Evolutionary conservation across 345 rosid species (phyloP).

Genomic region (Boechera stricta): DNA sequence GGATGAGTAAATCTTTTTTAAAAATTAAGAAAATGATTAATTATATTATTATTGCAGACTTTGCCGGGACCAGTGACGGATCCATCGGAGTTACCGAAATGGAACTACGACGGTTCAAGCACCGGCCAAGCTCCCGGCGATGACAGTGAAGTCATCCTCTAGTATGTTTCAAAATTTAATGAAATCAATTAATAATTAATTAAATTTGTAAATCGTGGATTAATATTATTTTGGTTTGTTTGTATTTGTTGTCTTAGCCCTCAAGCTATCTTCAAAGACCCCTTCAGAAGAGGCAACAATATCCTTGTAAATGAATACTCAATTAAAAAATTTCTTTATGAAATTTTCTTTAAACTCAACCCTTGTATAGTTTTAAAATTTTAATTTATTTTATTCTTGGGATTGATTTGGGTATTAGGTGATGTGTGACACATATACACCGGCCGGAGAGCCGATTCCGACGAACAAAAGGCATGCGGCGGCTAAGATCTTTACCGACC

Average conservation of each 20-base stretch:
- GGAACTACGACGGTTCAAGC: conserved; percentile 90
- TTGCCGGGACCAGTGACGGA: conserved; percentile 58
- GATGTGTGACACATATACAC: conserved; percentile 77
- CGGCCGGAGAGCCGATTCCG: conserved; percentile 71
- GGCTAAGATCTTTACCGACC: conserved; percentile 67
- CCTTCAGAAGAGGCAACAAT: conserved; percentile 75
- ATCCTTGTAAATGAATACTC: conserved; percentile 57
- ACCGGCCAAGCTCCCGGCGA: conserved; percentile 78
- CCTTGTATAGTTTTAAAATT: not conserved
- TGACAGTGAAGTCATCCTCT: conserved; percentile 78
- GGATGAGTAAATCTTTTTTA: not conserved
- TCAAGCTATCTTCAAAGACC: conserved; percentile 76
- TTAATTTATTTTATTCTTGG: conserved; percentile 2
- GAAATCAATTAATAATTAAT: not conserved
- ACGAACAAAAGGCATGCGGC: conserved; percentile 71
- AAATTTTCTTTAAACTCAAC: too few relatives aligned
- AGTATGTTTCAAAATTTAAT: conserved; percentile 50
- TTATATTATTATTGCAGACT: conserved; percentile 53
- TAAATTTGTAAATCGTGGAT: not conserved
- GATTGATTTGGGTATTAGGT: conserved; percentile 48
- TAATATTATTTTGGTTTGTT: not conserved
- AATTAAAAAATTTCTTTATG: too few relatives aligned
- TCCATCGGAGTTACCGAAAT: conserved; percentile 70
- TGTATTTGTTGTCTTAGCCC: conserved; percentile 51
- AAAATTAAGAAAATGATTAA: not conserved